These are phyloP conservation scores for Gaertneriomyces sp. DNA, from an alignment of 192 early-diverging fungal genomes.

Conservation along the genomic window DNA sequence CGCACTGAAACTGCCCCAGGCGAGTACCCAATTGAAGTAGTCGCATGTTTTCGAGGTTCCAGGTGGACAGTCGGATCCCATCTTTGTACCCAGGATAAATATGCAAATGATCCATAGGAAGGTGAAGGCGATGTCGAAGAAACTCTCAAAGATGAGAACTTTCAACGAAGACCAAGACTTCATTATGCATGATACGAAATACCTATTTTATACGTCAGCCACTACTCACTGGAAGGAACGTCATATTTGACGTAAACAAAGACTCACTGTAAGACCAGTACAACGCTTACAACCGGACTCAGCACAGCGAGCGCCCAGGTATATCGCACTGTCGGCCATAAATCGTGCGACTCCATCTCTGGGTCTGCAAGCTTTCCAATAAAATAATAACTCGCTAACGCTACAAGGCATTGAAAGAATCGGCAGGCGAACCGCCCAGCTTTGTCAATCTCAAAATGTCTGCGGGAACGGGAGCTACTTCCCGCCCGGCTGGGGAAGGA, in stretches of 20 bases:
- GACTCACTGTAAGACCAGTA: slow-evolving; percentile 38
- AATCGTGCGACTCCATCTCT: slow-evolving; percentile 8
- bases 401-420: slow-evolving; percentile 33
- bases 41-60: slow-evolving; percentile 14
- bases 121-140: slow-evolving; percentile 25
- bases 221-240: background rate
- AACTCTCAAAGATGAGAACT: slow-evolving; percentile 31
- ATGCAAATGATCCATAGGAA: slow-evolving; percentile 30
- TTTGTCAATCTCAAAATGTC: slow-evolving; percentile 43
- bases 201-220: slow-evolving; percentile 2
- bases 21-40: slow-evolving; percentile 33
- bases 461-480: background rate
- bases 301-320: slow-evolving; percentile 32
- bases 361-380: slow-evolving; percentile 17
- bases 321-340: slow-evolving; percentile 28
- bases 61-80: slow-evolving; percentile 12
- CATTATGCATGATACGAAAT: slow-evolving; percentile 37
- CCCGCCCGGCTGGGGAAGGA: no score
- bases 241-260: background rate
- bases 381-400: slow-evolving; percentile 33
- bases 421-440: slow-evolving; percentile 33
- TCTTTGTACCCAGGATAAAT: background rate
- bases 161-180: slow-evolving; percentile 39
- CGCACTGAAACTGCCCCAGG: slow-evolving; percentile 29
- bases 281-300: slow-evolving; percentile 30